Percentiles rank a stretch among this genome's conserved stretches.
phyloP scores from a whole-genome alignment of 2,329 filamentous ascomycete genomes.

The Apiospora aurea region DNA sequence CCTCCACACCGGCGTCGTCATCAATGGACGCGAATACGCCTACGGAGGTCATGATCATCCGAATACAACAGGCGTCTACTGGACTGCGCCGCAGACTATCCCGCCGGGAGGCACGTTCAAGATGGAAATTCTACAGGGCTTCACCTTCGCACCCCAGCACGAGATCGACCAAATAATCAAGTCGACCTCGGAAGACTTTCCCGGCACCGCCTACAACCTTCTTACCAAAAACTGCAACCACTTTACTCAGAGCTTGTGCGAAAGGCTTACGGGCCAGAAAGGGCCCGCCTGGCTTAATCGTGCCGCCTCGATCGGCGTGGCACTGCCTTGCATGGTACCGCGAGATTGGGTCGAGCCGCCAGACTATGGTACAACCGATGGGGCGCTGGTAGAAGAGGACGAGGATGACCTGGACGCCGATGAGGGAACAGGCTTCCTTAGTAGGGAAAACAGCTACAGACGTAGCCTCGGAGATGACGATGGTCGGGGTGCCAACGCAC shows the following conservation, averaged over 20 bases:
- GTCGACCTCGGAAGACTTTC: constrained; percentile 73
- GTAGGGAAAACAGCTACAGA: constrained; percentile 41
- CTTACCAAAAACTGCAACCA: constrained; percentile 89
- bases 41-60: constrained; percentile 81
- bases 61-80: constrained; percentile 81
- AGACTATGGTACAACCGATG: constrained; percentile 76
- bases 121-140: constrained; percentile 78
- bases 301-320: constrained; percentile 82
- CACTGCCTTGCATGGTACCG: constrained; percentile 82
- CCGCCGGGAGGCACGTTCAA: constrained; percentile 82
- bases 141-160: constrained; percentile 71
- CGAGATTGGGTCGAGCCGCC: constrained; percentile 83
- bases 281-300: constrained; percentile 82
- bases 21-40: constrained; percentile 82
- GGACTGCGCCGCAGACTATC: constrained; percentile 74
- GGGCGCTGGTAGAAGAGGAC: constrained; percentile 67
- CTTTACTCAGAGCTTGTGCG: constrained; percentile 80
- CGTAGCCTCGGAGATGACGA: constrained; percentile 35
- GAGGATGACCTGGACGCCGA: constrained; percentile 48
- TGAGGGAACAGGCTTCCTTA: constrained; percentile 67
- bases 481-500: constrained; percentile 42
- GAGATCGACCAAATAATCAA: constrained; percentile 77
- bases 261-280: constrained; percentile 72
- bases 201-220: constrained; percentile 80
- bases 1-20: constrained; percentile 83